Evolutionary conservation across 2,329 filamentous ascomycete genomes (phyloP).

Genomic region (Akanthomyces muscarius): DNA sequence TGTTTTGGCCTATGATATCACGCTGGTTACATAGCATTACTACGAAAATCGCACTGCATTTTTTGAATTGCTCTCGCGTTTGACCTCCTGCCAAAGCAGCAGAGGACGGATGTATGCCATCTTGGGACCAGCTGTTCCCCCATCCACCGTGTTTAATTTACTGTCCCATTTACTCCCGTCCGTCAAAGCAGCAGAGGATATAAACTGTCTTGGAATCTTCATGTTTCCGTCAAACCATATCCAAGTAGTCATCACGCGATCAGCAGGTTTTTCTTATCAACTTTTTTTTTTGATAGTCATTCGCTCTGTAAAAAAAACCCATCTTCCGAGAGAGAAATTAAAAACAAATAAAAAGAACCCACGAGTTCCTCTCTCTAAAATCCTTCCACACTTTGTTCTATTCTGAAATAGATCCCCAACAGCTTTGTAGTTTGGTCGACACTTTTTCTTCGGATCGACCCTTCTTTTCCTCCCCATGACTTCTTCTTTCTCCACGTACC

Average conservation of each 20-base stretch:
- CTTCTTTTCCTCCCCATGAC: not conserved
- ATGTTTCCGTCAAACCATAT: not conserved
- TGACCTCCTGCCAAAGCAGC: too few relatives aligned
- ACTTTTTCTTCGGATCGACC: too few relatives aligned
- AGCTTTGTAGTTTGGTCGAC: not conserved
- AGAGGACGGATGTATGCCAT: too few relatives aligned
- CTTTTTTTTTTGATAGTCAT: conserved; percentile 10
- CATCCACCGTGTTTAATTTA: too few relatives aligned
- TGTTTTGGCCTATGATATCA: conserved; percentile 11
- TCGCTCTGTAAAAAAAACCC: not conserved
- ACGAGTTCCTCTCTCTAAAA: not conserved
- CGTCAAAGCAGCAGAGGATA: too few relatives aligned
- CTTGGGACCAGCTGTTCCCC: too few relatives aligned
- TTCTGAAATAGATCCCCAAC: not conserved
- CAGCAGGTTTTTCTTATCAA: not conserved
- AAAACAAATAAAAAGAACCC: not conserved
- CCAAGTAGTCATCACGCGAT: not conserved
- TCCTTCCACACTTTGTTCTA: not conserved
- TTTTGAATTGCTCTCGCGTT: too few relatives aligned
- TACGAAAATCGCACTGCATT: not conserved
- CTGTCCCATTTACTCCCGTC: too few relatives aligned
- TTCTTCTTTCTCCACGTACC: not conserved
- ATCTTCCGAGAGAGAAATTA: conserved; percentile 2
- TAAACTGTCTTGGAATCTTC: too few relatives aligned
- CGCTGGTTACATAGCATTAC: not conserved